Percentiles rank a stretch among this genome's conserved stretches.
phyloP scores from a whole-genome alignment of 192 early-diverging fungal species.

The Entomortierella lignicola region DNA sequence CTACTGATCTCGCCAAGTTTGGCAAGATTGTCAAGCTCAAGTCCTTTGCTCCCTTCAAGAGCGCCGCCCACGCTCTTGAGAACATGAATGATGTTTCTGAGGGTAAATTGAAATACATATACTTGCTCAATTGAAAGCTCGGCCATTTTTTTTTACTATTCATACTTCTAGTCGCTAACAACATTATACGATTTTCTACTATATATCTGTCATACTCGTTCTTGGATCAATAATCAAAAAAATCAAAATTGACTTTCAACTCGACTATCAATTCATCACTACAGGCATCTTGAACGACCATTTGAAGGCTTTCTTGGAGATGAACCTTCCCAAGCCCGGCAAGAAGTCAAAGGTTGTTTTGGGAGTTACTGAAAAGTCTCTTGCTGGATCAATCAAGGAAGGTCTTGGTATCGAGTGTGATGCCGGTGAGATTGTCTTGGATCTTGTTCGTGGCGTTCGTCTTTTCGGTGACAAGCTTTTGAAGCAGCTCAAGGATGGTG shows the following conservation, averaged over 20 bases:
- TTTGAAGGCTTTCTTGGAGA: slow-evolving; percentile 94
- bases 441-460: slow-evolving; percentile 95
- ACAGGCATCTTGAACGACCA: slow-evolving; percentile 86
- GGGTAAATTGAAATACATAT: slow-evolving; percentile 64
- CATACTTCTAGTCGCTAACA: background rate
- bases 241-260: too few species aligned
- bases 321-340: slow-evolving; percentile 87
- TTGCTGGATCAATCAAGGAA: slow-evolving; percentile 79
- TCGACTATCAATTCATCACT: background rate
- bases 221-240: background rate
- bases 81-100: slow-evolving; percentile 99
- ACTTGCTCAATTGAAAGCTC: too few species aligned
- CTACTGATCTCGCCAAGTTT: slow-evolving; percentile 90
- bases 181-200: background rate
- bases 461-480: slow-evolving; percentile 91
- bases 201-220: background rate
- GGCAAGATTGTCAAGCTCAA: slow-evolving; percentile 91
- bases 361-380: slow-evolving; percentile 89
- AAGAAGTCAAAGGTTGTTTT: slow-evolving; percentile 82
- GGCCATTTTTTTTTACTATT: background rate
- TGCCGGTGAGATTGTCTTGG: slow-evolving; percentile 84
- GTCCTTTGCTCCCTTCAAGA: slow-evolving; percentile 96
- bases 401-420: slow-evolving; percentile 83
- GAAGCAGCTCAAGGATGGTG: slow-evolving; percentile 89
- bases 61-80: slow-evolving; percentile 95